These are phyloP conservation scores for Eremothecium coryli DNA, from an alignment of 1,139 yeast species.

Conservation along the genomic window DNA sequence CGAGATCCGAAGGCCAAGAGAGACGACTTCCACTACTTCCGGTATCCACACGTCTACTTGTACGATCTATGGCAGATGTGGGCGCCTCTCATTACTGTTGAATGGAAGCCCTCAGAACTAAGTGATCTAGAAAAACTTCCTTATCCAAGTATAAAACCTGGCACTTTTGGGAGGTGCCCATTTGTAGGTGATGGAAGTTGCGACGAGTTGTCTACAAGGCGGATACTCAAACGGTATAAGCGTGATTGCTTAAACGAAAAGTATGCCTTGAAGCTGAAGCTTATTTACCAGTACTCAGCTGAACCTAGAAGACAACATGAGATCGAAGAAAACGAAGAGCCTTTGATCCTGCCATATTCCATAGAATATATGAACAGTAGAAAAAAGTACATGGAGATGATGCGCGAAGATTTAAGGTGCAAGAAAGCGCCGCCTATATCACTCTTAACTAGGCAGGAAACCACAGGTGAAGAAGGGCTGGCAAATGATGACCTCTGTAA, in stretches of 20 bases:
- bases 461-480: constrained; percentile 21
- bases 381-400: constrained; percentile 6
- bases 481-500: constrained; percentile 26
- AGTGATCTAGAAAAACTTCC: constrained; percentile 27
- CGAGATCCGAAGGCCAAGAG: constrained; percentile 78
- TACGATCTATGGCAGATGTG: constrained; percentile 74
- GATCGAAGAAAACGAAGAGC: constrained; percentile 3
- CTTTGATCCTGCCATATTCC: constrained; percentile 10
- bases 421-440: constrained; percentile 5
- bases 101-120: constrained; percentile 47
- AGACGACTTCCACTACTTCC: constrained; percentile 78
- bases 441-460: constrained; percentile 25
- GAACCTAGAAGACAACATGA: constrained; percentile 10
- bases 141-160: constrained; percentile 39
- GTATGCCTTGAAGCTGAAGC: constrained; percentile 26
- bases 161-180: constrained; percentile 64
- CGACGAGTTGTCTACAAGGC: constrained; percentile 24
- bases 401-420: constrained; percentile 2
- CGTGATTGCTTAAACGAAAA: constrained; percentile 27
- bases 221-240: constrained; percentile 26
- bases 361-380: constrained; percentile 8
- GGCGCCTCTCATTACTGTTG: constrained; percentile 75
- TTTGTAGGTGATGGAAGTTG: constrained; percentile 43
- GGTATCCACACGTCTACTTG: constrained; percentile 63
- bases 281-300: constrained; percentile 26